phyloP scores from a whole-genome alignment of 2,329 filamentous ascomycete genomes.

The Colletotrichum sp. region DNA sequence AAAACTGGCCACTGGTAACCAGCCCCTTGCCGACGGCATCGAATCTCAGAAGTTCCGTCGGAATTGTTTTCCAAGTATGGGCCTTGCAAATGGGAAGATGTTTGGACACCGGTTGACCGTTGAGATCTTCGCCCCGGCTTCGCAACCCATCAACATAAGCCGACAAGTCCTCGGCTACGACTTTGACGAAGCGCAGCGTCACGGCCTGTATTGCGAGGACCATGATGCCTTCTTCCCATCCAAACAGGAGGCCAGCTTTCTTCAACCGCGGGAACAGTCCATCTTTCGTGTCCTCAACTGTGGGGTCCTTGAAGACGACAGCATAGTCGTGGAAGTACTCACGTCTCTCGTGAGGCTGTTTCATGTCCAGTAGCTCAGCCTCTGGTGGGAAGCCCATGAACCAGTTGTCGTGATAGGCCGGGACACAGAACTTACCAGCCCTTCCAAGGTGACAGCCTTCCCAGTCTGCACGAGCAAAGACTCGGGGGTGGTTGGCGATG shows the following conservation, averaged over 20 bases:
- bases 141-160: not conserved
- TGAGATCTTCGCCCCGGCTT: not conserved
- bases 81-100: not conserved
- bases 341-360: not conserved
- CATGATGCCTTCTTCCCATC: constrained; percentile 7
- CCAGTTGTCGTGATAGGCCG: not conserved
- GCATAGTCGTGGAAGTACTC: not conserved
- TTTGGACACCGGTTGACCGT: not conserved
- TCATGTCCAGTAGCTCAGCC: not conserved
- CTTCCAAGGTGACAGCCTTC: not conserved
- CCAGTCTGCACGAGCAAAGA: constrained; percentile 2
- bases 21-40: not conserved
- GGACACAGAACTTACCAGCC: not conserved
- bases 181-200: not conserved
- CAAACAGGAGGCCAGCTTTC: not conserved
- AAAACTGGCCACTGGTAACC: not conserved
- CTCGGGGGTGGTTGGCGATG: not conserved
- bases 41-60: not conserved
- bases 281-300: not conserved
- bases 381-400: constrained; percentile 5
- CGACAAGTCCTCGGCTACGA: not conserved
- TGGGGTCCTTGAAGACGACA: not conserved
- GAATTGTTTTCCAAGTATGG: not conserved
- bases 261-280: not conserved
- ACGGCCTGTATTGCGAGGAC: not conserved